Evolutionary conservation across 306 rosid species (phyloP).

Genomic region (Gastrolobium bilobum): DNA sequence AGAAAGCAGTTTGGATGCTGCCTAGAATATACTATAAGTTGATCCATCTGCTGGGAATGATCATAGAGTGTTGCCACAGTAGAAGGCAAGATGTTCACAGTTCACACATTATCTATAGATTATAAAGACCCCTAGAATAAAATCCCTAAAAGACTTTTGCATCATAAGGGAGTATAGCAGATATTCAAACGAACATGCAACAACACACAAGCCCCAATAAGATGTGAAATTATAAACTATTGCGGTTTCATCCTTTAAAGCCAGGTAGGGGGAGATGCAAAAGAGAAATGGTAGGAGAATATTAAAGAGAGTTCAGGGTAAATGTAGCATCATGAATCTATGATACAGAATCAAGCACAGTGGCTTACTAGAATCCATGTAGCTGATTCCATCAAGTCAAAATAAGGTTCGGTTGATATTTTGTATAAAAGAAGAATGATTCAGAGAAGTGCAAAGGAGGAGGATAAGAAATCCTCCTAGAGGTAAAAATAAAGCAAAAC

Average conservation of each 20-base stretch:
- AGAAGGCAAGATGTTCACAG: not conserved
- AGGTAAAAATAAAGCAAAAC: not conserved
- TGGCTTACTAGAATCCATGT: not conserved
- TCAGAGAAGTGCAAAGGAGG: not conserved
- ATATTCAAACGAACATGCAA: not conserved
- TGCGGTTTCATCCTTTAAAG: not conserved
- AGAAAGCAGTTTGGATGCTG: not conserved
- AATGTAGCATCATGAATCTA: not conserved
- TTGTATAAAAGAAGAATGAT: not conserved
- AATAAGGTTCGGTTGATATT: not conserved
- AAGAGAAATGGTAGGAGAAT: not conserved
- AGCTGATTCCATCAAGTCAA: not conserved
- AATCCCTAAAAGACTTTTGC: not conserved
- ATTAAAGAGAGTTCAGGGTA: not conserved
- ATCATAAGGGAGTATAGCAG: not conserved
- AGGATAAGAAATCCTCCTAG: not conserved
- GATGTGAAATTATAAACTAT: not conserved
- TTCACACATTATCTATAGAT: not conserved
- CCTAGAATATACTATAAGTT: slow-evolving; percentile 9
- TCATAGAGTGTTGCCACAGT: not conserved
- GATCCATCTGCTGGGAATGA: not conserved
- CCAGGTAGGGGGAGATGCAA: not conserved
- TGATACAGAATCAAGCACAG: not conserved
- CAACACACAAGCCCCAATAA: not conserved
- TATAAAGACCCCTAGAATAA: not conserved